phyloP scores from a whole-genome alignment of 371 early-diverging fungal species.

The Lichtheimia ramosa region DNA sequence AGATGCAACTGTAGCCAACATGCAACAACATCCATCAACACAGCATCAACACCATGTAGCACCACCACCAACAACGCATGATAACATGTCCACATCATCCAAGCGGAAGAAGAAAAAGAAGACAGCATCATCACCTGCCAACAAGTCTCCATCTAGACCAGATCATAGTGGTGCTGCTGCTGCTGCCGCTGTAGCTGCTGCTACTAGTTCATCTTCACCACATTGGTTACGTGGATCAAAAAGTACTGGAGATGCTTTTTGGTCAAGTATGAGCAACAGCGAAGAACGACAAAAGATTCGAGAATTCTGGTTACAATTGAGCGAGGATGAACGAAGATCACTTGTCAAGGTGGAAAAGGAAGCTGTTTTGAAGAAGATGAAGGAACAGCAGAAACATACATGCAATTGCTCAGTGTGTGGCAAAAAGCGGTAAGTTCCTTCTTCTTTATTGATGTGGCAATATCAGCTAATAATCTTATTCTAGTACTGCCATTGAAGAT shows the following conservation, averaged over 20 bases:
- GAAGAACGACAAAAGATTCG: conserved; percentile 85
- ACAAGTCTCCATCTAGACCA: not conserved
- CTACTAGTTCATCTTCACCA: conserved; percentile 1
- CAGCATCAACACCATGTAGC: not conserved
- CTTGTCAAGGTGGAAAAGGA: conserved; percentile 90
- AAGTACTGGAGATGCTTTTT: conserved; percentile 49
- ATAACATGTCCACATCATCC: not conserved
- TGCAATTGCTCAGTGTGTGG: conserved; percentile 91
- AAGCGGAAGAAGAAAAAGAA: conserved; percentile 25
- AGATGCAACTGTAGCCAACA: not conserved
- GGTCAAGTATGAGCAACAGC: conserved; percentile 70
- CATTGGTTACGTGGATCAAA: conserved; percentile 9
- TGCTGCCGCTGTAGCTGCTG: not conserved
- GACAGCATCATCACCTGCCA: conserved; percentile 4
- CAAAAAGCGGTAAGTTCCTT: conserved; percentile 65
- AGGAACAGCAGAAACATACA: conserved; percentile 89
- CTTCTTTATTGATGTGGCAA: too few species aligned
- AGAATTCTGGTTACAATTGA: conserved; percentile 87
- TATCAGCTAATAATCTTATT: not conserved
- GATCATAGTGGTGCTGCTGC: not conserved
- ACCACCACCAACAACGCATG: not conserved
- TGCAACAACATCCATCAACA: not conserved
- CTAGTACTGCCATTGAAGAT: conserved; percentile 85
- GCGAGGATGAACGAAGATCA: conserved; percentile 80
- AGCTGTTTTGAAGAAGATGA: conserved; percentile 87